Base-by-base conservation (phyloP, 768 basidiomycete species). In the Serendipita vermifera region DNA sequence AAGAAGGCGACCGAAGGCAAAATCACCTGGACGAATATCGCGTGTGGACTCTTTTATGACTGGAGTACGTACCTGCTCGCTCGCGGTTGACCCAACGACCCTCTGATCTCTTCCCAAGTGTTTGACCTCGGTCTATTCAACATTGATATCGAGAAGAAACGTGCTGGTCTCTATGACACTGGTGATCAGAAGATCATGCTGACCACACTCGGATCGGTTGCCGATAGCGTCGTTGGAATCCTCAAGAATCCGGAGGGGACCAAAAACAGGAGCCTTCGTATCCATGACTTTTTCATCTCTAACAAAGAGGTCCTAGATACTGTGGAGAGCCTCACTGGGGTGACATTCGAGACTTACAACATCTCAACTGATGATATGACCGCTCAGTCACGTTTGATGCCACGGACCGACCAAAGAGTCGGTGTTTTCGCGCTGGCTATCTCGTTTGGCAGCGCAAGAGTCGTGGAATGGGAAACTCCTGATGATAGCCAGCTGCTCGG, bases 231-330 rank as follows among this genome's bases (percentile, higher is more conserved):
- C 46, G n/a, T 26, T n/a, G 24, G 22, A 2, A 5, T 51, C 27
- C 46, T 51, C n/a, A 29, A 20, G 17, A 20, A 51, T 26, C 46
- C 46, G 5, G 29, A 20, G 22, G 31, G 9, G 1, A 26, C 31
- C 46, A 29, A 26, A 9, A 51, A 51, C 46, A 5, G 15, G 7
- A 26, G 24, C 27, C 22, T 51, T 29, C 46, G 31, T 26, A 51
- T 51, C 27, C 46, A 51, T 29, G 46, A 51, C 46, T 51, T 51
- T 26, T 51, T 51, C 22, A 3, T 51, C 46, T 26, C 46, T 29
- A 20, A 51, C 15, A 20, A 29, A 26, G 46, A 51, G 15, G 7
- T 51, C 11, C 29, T 51, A 15, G 22, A 20, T 13, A 15, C 31
- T 15, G 46, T 51, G 20, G 46, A 51, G 31, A 4, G n/a, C 5